Evolutionary conservation across 148 eudicot species (phyloP), one percentile per base, ranked within the genome.

Genomic region (Rhododendron henanense): DNA sequence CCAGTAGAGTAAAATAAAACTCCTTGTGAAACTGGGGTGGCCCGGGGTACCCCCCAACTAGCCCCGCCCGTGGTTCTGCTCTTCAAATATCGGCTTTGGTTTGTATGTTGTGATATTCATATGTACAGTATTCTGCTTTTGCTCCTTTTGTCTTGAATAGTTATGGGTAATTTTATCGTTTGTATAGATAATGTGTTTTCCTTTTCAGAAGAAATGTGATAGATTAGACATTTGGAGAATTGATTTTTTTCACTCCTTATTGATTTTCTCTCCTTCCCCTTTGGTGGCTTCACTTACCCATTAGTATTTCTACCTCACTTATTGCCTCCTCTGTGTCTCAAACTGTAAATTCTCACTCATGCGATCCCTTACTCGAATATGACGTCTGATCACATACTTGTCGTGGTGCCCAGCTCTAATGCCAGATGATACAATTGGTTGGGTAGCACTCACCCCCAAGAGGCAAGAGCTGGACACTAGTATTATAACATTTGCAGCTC

Each of bases 11-110:
- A 13, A 53, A 53, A 53, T 51, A 53, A 53, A 53, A 53, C 57
- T 53, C 57, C 57, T 53, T 14, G 57, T 3, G 57, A 13, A 53
- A 15, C 57, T 53, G 18, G 57, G 53, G 57, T 15, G 57, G 19
- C 57, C 57, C 14, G 57, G 11, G 57, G 57, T 15, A 51, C 57
- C 57, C 57, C 57, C 18, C 3, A 53, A 53, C 18, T 53, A 53
- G 57, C 57, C 14, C 57, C 5, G 18, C 19, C 19, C 57, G 15
- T 14, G 21, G 61, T 55, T 16, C 65, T 53, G 67, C 45, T 31
- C 25, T 81, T 81, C 18, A 71, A 82, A 82, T 61, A 71, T n/a
- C 10, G 19, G 75, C 9, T 82, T 41, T 63, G 76, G 35, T 82
- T 1, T 82, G 18, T n/a, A 39, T 61, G 44, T 39, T 14, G 9